These are phyloP conservation scores for Apiospora koreana DNA, from an alignment of 2,329 filamentous ascomycete species.

Conservation along the genomic window DNA sequence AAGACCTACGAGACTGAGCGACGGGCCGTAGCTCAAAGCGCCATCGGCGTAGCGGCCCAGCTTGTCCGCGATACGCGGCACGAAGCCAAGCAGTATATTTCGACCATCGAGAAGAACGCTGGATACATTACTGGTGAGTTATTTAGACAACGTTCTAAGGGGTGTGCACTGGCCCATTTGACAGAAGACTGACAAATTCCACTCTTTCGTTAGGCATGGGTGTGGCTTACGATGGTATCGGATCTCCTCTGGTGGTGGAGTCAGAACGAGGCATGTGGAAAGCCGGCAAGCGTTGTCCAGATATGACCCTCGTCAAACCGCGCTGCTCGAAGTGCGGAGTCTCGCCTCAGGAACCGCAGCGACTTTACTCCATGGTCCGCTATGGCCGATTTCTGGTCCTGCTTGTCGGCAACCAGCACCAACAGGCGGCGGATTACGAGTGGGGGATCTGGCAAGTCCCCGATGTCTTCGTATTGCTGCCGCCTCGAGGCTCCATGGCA, in stretches of 20 bases:
- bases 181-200: not conserved
- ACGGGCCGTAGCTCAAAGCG: constrained; percentile 42
- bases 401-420: constrained; percentile 12
- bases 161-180: no score
- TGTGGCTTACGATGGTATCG: constrained; percentile 38
- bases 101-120: constrained; percentile 48
- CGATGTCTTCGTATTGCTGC: constrained; percentile 17
- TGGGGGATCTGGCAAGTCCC: no score
- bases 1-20: constrained; percentile 48
- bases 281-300: constrained; percentile 40
- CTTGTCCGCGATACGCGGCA: constrained; percentile 46
- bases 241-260: constrained; percentile 35
- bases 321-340: not conserved
- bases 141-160: not conserved
- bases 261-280: constrained; percentile 38
- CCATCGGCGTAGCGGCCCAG: constrained; percentile 48
- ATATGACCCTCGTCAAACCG: constrained; percentile 23
- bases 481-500: constrained; percentile 1
- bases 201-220: constrained; percentile 36
- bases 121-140: constrained; percentile 47
- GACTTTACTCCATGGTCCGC: constrained; percentile 33
- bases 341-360: constrained; percentile 15
- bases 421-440: no score
- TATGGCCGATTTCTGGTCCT: constrained; percentile 37
- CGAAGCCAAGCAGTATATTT: constrained; percentile 47